These are phyloP conservation scores for Ramichloridium luteum DNA, from an alignment of 2,329 filamentous ascomycete species.

Conservation along the genomic window DNA sequence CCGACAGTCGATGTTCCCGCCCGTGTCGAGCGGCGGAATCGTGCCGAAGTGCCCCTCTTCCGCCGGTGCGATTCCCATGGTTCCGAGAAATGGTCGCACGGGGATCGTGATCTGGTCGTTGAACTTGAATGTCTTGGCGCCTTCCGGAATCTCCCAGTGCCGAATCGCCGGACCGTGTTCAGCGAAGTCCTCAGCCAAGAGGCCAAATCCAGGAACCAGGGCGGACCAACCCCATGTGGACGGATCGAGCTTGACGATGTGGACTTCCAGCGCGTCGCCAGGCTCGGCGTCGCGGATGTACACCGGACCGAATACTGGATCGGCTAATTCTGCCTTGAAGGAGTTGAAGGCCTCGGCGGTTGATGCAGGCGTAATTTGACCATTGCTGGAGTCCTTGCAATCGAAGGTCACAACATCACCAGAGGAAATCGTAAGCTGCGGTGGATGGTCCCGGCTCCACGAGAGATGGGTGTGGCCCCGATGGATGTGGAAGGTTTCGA, in stretches of 20 bases:
- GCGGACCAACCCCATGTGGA: conserved; percentile 14
- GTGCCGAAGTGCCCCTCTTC: conserved; percentile 9
- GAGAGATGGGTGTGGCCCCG: conserved; percentile 11
- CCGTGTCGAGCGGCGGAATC: conserved; percentile 11
- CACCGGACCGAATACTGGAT: conserved; percentile 14
- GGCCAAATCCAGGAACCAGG: conserved; percentile 11
- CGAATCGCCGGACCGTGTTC: conserved; percentile 9
- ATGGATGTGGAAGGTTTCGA: conserved; percentile 11
- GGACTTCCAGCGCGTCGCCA: conserved; percentile 12
- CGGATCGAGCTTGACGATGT: conserved; percentile 11
- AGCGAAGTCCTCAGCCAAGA: conserved; percentile 10
- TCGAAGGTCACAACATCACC: conserved; percentile 13
- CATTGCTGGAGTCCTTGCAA: conserved; percentile 12
- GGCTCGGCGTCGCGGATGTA: conserved; percentile 12
- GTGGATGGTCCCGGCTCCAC: conserved; percentile 10
- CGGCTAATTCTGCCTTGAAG: conserved; percentile 10
- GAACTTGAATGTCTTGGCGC: conserved; percentile 1
- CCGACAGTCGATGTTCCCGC: conserved; percentile 14
- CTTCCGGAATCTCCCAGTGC: conserved; percentile 9
- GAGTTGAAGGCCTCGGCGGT: conserved; percentile 6
- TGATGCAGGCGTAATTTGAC: conserved; percentile 11
- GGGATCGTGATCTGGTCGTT: conserved; percentile 11
- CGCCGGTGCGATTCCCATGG: conserved; percentile 12
- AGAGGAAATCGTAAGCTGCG: conserved; percentile 9
- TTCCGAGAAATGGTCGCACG: conserved; percentile 12